A percentile compares a stretch with the other conserved stretches of the same genome.
phyloP scores from a whole-genome alignment of 768 basidiomycete species.

The Phylloporus scabripes region DNA sequence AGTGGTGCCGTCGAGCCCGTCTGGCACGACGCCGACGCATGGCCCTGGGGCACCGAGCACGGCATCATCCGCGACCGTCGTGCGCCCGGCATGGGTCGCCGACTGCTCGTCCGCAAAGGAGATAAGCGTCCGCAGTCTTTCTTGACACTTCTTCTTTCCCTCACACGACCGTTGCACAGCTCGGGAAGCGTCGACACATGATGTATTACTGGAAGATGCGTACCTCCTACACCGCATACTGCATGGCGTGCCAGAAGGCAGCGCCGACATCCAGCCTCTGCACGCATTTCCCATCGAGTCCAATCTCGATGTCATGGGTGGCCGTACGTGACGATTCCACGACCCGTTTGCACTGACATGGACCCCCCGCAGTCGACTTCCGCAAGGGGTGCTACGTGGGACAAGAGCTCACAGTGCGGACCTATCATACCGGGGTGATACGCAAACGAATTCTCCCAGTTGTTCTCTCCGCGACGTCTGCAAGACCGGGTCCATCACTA shows the following conservation, averaged over 20 bases:
- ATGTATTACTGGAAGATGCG: constrained; percentile 44
- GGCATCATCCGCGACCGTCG: constrained; percentile 55
- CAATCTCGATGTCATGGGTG: constrained; percentile 93
- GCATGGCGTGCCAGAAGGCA: constrained; percentile 86
- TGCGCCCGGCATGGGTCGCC: constrained; percentile 72
- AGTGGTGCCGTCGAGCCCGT: constrained; percentile 77
- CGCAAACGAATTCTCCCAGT: constrained; percentile 89
- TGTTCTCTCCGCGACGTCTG: constrained; percentile 36
- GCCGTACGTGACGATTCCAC: constrained; percentile 47
- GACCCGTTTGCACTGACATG: not conserved
- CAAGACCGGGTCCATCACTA: constrained; percentile 11
- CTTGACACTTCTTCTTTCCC: not conserved
- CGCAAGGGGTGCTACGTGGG: constrained; percentile 98
- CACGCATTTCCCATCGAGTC: constrained; percentile 91
- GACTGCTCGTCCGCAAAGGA: constrained; percentile 66
- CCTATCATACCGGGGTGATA: constrained; percentile 89
- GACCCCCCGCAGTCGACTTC: constrained; percentile 69
- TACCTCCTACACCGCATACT: constrained; percentile 77
- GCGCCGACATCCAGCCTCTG: constrained; percentile 65
- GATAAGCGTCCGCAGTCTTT: constrained; percentile 58
- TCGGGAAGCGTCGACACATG: constrained; percentile 50
- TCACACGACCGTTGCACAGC: constrained; percentile 38
- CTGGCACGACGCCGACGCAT: constrained; percentile 48
- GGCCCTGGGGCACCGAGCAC: constrained; percentile 60
- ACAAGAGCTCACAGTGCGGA: constrained; percentile 94